Evolutionary conservation across 192 early-diverging fungal species (phyloP), one percentile per base, ranked within the genome.

Genomic region (Pilaira anomala): DNA sequence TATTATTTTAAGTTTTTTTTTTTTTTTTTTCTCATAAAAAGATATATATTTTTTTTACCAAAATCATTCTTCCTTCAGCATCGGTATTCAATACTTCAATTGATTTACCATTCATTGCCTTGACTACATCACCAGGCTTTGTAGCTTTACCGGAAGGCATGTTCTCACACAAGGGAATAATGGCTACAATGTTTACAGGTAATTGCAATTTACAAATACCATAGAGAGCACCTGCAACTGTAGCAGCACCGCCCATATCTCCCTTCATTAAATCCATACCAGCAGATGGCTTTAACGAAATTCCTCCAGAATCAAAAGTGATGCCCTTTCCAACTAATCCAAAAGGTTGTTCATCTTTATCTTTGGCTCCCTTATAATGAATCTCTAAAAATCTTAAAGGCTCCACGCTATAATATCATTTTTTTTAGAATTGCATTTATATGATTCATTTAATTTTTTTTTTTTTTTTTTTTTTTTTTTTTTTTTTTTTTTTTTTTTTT

Each of bases 151-250:
- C 91, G 18, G 79, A 86, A 46, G 91, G 87, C 88, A 98, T 87
- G 78, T 98, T 98, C 69, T 98, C 96, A 62, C 92, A 93, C 65
- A 97, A 70, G n/a, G 95, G 95, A 48, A 91, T 90, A n/a, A 79
- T 81, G 16, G 86, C 88, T 7, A 89, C 88, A 5, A 94, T 80
- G 71, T 98, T 96, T 57, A 97, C 76, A 40, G 88, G 90, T n/a
- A 94, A 62, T 3, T 71, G 60, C 40, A 96, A 77, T 58, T 86
- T 85, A 3, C 87, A 85, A 28, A 95, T 86, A 18, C 86, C 94
- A 65, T 87, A 87, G 68, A 94, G 69, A 14, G 91, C 84, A 7
- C 85, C 80, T 0, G 87, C 80, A 0, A 93, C 91, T 0, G 83
- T 80, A 1, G 95, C 93, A 16, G 92, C 95, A 28, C 95, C 93